Evolutionary conservation across 306 rosid genomes (phyloP), one percentile per base, ranked within the genome.

Genomic region (Vigna nakashimae): DNA sequence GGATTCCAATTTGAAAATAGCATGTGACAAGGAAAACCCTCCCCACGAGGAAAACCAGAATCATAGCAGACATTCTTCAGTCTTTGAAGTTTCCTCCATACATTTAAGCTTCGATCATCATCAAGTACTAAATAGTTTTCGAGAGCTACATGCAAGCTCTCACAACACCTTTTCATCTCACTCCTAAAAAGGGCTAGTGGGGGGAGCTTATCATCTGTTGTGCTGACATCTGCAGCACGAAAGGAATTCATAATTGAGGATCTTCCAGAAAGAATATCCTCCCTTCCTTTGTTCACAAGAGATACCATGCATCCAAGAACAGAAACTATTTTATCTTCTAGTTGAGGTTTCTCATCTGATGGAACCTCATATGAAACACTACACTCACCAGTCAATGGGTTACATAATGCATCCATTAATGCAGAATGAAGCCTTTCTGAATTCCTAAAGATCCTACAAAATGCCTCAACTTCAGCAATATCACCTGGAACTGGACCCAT

Each of bases 401-500:
- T 95, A 82, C 99, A 92, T 62, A 95, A 63, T 4, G 96, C 89
- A 56, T 92, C 96, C 99, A 92, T 92, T 55, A 92, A 66, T 18
- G 95, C 91, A 16, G 83, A 79, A 80, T 95, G 94, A 73, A 95
- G 93, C 84, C 91, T 86, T 67, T 95, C 97, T 12, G 99, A 93
- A 52, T 78, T 69, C 84, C 99, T 81, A 77, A 95, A 92, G 84
- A 95, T 92, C 87, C 99, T 86, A 84, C 98, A 95, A 63, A 91
- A 95, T 6, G 98, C 96, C 87, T 95, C 99, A 1, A 95, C 91
- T 90, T 95, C 99, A 0, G 99, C 96, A 78, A 95, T 90, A 77
- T 95, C 99, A 4, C 99, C 99, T 1, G 98, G 99, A 76, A 92
- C 89, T 42, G 99, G 99, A 70, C 99, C 99, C 79, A 89, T 72